Evolutionary conservation across 352 stramenopile species (phyloP).

Genomic region (Pythium utonaiense): DNA sequence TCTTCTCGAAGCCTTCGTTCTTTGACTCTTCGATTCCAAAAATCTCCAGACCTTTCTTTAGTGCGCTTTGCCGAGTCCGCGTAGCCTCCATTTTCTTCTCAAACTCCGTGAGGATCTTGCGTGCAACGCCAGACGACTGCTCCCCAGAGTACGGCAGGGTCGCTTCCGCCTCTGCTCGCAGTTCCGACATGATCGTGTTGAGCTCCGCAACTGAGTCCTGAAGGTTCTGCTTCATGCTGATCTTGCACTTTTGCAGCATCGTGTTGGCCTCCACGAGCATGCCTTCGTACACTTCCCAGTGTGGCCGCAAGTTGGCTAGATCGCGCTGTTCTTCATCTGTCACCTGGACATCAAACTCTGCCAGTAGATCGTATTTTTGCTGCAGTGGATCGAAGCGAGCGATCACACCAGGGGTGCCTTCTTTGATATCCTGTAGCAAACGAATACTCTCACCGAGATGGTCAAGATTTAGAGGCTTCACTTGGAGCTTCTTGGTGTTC

Average conservation of each 20-base stretch:
- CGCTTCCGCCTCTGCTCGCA: slow-evolving; percentile 67
- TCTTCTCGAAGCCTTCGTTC: slow-evolving; percentile 83
- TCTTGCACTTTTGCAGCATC: slow-evolving; percentile 91
- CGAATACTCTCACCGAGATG: slow-evolving; percentile 91
- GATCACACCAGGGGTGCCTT: slow-evolving; percentile 59
- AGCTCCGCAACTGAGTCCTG: slow-evolving; percentile 89
- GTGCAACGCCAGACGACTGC: slow-evolving; percentile 45
- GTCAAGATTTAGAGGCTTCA: slow-evolving; percentile 86
- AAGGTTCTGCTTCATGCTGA: slow-evolving; percentile 95
- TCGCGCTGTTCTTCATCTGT: slow-evolving; percentile 84
- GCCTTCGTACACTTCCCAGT: slow-evolving; percentile 84
- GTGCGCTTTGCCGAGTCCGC: slow-evolving; percentile 49
- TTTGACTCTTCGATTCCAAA: slow-evolving; percentile 89
- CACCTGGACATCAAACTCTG: slow-evolving; percentile 88
- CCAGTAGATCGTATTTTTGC: slow-evolving; percentile 83
- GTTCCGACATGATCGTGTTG: slow-evolving; percentile 80
- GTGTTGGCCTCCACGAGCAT: slow-evolving; percentile 85
- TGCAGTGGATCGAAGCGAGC: slow-evolving; percentile 82
- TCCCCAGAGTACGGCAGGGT: slow-evolving; percentile 75
- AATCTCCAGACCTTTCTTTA: slow-evolving; percentile 92
- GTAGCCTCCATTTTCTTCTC: slow-evolving; percentile 87
- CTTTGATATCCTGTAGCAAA: slow-evolving; percentile 86
- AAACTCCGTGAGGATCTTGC: slow-evolving; percentile 79
- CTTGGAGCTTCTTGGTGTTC: slow-evolving; percentile 80
- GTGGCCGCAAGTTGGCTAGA: slow-evolving; percentile 54